Evolutionary conservation across 306 rosid species (phyloP).

Genomic region (Fagus sylvatica): DNA sequence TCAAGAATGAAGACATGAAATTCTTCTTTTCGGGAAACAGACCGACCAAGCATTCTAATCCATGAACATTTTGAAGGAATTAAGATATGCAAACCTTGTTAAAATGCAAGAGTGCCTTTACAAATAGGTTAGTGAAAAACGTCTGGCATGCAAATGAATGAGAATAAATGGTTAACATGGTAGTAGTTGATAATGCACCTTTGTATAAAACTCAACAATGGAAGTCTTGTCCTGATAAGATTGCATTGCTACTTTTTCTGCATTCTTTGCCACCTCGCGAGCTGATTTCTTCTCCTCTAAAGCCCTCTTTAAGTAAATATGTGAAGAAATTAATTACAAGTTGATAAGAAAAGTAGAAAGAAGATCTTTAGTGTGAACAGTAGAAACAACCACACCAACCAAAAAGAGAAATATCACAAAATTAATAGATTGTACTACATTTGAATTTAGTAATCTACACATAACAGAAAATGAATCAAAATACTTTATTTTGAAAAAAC

Average conservation of each 20-base stretch:
- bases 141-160: neutral
- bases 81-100: neutral
- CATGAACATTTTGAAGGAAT: neutral
- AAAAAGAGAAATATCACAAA: neutral
- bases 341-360: neutral
- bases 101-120: neutral
- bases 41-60: neutral
- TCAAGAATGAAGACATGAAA: neutral
- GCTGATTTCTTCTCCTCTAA: slow-evolving; percentile 73
- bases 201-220: slow-evolving; percentile 62
- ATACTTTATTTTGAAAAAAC: neutral
- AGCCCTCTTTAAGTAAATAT: slow-evolving; percentile 59
- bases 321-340: slow-evolving; percentile 14
- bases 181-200: slow-evolving; percentile 48
- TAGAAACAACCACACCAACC: slow-evolving; percentile 14
- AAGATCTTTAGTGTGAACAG: slow-evolving; percentile 9
- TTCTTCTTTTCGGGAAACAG: neutral
- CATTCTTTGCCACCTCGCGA: slow-evolving; percentile 72
- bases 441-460: neutral
- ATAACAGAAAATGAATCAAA: neutral
- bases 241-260: slow-evolving; percentile 78
- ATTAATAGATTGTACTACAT: neutral
- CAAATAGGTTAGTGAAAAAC: neutral
- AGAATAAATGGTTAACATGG: neutral
- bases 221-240: slow-evolving; percentile 66